Conservation (phyloP, 169 alveolate species). For the Cryptosporidium sp. region DNA sequence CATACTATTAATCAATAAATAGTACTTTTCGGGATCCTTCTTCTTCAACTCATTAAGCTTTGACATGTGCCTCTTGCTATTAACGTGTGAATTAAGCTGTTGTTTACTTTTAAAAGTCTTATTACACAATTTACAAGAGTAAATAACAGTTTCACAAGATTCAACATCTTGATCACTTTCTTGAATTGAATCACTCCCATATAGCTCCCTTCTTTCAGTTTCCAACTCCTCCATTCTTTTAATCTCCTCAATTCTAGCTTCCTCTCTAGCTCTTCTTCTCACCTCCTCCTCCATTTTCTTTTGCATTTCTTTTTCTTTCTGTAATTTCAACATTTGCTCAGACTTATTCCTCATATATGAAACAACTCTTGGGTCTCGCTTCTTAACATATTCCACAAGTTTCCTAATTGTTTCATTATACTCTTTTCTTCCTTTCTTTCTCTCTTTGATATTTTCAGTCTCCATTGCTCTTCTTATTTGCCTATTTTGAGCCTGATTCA, state of each 20-base stretch:
- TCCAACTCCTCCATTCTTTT: conserved; percentile 76
- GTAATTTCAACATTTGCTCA: conserved; percentile 8
- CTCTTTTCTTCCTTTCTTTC: conserved; percentile 83
- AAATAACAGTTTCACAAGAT: conserved; percentile 56
- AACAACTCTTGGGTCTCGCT: conserved; percentile 77
- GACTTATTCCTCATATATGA: conserved; percentile 61
- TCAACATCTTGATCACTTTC: background rate
- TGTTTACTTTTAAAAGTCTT: conserved; percentile 80
- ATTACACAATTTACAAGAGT: conserved; percentile 80
- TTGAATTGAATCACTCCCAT: background rate
- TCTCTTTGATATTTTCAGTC: conserved; percentile 83
- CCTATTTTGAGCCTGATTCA: conserved; percentile 83
- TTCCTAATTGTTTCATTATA: conserved; percentile 82
- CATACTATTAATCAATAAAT: background rate
- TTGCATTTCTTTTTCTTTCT: conserved; percentile 51
- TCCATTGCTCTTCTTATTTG: conserved; percentile 83
- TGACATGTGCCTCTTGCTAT: conserved; percentile 80
- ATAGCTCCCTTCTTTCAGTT: conserved; percentile 48
- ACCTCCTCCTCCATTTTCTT: conserved; percentile 53
- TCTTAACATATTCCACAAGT: conserved; percentile 82
- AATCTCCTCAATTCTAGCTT: conserved; percentile 76
- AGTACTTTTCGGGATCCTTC: background rate
- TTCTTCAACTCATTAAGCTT: conserved; percentile 54
- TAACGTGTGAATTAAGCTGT: conserved; percentile 80
- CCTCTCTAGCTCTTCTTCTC: conserved; percentile 57